Base-by-base conservation (phyloP, 371 early-diverging fungal genomes). In the Gilbertella persicaria region DNA sequence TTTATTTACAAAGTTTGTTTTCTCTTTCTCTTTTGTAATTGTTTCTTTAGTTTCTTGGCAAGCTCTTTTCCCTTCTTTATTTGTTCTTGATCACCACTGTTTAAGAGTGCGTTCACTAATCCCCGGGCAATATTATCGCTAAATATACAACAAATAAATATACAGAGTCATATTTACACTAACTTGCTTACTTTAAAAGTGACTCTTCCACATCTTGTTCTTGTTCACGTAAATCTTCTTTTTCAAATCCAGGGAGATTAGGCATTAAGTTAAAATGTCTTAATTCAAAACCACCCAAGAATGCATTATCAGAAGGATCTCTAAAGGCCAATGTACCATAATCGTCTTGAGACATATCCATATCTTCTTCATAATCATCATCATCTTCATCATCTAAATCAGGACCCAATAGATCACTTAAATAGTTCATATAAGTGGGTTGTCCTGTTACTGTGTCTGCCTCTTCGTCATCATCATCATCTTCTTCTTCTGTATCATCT, bases 341-440 rank as follows among this genome's bases (percentile, higher is more conserved):
- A 0, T 26, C 39, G 33, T 65, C 65, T 16, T 16, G n/a, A 2
- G 35, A 43, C 25, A 54, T 44, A n/a, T 55, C 60, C 42, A 28
- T 45, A 0, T 39, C 37, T n/a, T 61, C 61, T 29, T 55, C 56
- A 45, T 60, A 53, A 10, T 64, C 57, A 10, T 57, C 63, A 12
- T 61, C 62, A 12, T 61, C 62, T 4, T 63, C 63, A n/a, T 63
- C 63, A 49, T 58, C 58, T 50, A 63, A 46, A 50, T 63, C 63
- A 28, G 63, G 63, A 1, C 63, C 63, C 16, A 63, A 37, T 17
- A 63, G 24, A 50, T 63, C 63, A 10, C 58, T 58, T 13, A 63
- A 20, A 37, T 63, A 63, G 16, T 40, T 45, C 5, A 50, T 19
- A 43, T 63, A 58, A 25, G 29, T 24, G 17, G 63, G 63, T 21